A percentile compares a stretch with the other conserved stretches of the same genome.
Conservation (phyloP, 306 rosid genomes). For the Prunus mira region DNA sequence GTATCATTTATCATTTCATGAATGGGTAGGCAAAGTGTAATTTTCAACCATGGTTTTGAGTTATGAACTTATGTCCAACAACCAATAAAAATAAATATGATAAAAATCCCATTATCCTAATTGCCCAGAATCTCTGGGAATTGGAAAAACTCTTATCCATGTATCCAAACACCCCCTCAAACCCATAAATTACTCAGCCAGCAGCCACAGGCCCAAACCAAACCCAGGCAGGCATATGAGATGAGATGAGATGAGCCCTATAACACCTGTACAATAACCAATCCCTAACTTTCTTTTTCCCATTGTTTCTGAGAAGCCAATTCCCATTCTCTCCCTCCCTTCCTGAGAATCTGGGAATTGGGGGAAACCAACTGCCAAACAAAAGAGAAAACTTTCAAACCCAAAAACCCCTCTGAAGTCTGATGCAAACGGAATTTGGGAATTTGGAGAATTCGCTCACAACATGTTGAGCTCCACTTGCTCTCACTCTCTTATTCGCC, state of each 20-base stretch:
- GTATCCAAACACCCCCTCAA: not conserved
- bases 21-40: not conserved
- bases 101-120: not conserved
- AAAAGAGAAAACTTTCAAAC: not conserved
- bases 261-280: not conserved
- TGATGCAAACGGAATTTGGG: slow-evolving; percentile 26
- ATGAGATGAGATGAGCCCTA: not conserved
- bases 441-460: slow-evolving; percentile 21
- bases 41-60: not conserved
- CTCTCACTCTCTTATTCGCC: slow-evolving; percentile 45
- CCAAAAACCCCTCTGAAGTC: not conserved
- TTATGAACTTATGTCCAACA: not conserved
- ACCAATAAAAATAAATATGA: not conserved
- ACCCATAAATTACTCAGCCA: not conserved
- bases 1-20: not conserved
- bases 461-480: slow-evolving; percentile 66
- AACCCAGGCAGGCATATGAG: not conserved
- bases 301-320: not conserved
- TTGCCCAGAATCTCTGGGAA: not conserved
- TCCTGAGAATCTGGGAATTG: slow-evolving; percentile 18
- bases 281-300: slow-evolving; percentile 1
- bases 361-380: not conserved
- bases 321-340: not conserved
- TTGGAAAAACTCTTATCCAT: not conserved
- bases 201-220: not conserved